Percentiles rank a stretch among this genome's conserved stretches.
Conservation (phyloP, 352 stramenopile genomes). For the Phytophthora hibernalis region DNA sequence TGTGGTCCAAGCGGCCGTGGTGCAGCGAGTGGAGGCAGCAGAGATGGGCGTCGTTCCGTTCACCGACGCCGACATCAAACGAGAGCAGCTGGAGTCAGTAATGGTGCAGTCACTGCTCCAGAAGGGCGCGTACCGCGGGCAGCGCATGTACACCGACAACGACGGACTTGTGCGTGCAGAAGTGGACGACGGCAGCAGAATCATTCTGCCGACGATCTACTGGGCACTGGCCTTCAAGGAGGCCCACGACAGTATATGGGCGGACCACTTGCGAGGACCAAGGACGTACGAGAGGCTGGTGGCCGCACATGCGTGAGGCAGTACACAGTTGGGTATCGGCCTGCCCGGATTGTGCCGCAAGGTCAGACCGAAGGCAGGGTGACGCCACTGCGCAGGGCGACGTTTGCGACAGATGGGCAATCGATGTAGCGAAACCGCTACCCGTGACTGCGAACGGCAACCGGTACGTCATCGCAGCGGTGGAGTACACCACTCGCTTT, state of each 20-base stretch:
- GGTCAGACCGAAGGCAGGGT: background rate
- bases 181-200: background rate
- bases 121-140: background rate
- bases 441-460: background rate
- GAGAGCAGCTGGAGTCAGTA: background rate
- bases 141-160: too few species aligned
- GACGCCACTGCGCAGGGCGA: constrained; percentile 1
- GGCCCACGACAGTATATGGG: too few species aligned
- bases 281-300: constrained; percentile 1
- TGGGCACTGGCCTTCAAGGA: background rate
- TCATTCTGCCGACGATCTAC: background rate
- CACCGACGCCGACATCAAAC: background rate
- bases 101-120: background rate
- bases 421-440: constrained; percentile 3
- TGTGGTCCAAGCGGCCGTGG: too few species aligned
- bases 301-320: background rate
- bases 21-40: background rate
- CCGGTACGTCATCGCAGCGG: constrained; percentile 15
- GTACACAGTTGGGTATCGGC: background rate
- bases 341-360: background rate
- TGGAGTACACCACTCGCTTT: constrained; percentile 9
- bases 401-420: constrained; percentile 5
- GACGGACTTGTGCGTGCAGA: too few species aligned
- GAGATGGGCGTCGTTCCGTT: background rate
- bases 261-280: background rate